These are phyloP conservation scores for Aspergillus sp. DNA, from an alignment of 2,329 filamentous ascomycete species.

Conservation along the genomic window DNA sequence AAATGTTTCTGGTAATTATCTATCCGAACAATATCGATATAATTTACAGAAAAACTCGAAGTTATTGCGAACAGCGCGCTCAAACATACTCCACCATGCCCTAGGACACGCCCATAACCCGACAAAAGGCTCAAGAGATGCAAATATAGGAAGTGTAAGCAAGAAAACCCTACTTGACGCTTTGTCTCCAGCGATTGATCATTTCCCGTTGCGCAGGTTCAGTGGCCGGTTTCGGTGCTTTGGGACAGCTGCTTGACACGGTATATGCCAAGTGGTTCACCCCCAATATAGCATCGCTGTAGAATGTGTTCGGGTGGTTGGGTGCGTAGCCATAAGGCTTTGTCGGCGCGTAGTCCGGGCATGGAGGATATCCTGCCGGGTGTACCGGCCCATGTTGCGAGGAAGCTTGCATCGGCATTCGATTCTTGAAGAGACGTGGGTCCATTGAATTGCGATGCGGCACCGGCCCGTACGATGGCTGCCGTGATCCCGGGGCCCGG, in stretches of 20 bases:
- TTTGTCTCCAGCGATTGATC: slow-evolving; percentile 52
- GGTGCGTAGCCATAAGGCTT: slow-evolving; percentile 19
- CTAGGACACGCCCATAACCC: no score
- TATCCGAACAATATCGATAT: not conserved
- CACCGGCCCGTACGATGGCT: slow-evolving; percentile 16
- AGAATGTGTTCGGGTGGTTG: slow-evolving; percentile 17
- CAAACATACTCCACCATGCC: slow-evolving; percentile 4
- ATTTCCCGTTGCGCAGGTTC: slow-evolving; percentile 45
- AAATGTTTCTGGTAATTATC: no score
- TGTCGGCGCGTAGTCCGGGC: slow-evolving; percentile 11
- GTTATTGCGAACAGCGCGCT: no score
- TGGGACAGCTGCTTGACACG: slow-evolving; percentile 16
- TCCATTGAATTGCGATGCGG: slow-evolving; percentile 9
- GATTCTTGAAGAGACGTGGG: slow-evolving; percentile 13
- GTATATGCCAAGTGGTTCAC: slow-evolving; percentile 20
- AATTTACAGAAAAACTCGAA: slow-evolving; percentile 2
- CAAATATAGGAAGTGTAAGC: slow-evolving; percentile 4
- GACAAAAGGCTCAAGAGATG: no score
- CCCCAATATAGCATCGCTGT: slow-evolving; percentile 18
- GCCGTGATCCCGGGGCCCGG: slow-evolving; percentile 31
- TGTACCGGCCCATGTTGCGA: slow-evolving; percentile 12
- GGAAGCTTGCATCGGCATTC: slow-evolving; percentile 22
- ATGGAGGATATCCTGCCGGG: slow-evolving; percentile 6
- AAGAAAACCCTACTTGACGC: slow-evolving; percentile 18
- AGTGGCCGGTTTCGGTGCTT: slow-evolving; percentile 27